Percentiles rank a stretch among this genome's conserved stretches.
These are phyloP conservation scores for Lasiosphaeria hispida DNA, from an alignment of 495 filamentous ascomycete species.

Conservation along the genomic window DNA sequence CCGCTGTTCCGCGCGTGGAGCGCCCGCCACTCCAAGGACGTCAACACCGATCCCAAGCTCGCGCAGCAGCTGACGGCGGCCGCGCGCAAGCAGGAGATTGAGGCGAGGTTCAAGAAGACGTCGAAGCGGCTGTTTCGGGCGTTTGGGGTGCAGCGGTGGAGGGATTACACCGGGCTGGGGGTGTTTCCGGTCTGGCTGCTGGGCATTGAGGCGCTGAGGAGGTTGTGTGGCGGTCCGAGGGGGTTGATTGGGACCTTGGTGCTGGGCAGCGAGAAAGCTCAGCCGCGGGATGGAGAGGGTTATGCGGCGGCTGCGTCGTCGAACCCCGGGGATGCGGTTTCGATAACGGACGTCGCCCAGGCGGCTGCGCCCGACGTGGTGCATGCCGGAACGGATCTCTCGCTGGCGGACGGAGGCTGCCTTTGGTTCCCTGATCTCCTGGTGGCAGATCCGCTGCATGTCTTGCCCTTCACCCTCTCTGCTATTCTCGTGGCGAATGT, in stretches of 20 bases:
- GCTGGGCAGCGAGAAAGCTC: constrained; percentile 13
- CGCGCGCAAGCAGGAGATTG: constrained; percentile 16
- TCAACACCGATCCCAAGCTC: constrained; percentile 20
- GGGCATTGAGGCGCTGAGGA: constrained; percentile 64
- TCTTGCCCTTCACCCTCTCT: constrained; percentile 62
- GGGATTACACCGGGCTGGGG: constrained; percentile 38
- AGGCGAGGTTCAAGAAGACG: constrained; percentile 30
- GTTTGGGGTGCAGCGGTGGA: constrained; percentile 53
- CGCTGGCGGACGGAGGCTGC: constrained; percentile 63
- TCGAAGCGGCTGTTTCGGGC: constrained; percentile 39
- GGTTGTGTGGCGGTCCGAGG: constrained; percentile 56
- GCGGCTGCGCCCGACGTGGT: background rate
- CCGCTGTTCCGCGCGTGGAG: constrained; percentile 55
- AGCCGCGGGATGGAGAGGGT: constrained; percentile 1
- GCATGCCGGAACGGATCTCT: constrained; percentile 4
- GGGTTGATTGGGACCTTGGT: constrained; percentile 51
- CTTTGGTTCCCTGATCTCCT: constrained; percentile 82
- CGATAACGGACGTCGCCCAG: background rate
- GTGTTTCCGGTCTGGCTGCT: constrained; percentile 68
- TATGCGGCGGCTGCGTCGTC: constrained; percentile 8
- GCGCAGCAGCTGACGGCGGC: background rate
- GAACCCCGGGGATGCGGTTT: background rate
- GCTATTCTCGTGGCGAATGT: constrained; percentile 46
- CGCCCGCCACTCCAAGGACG: constrained; percentile 27
- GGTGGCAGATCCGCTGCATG: constrained; percentile 62